Evolutionary conservation across 129 eudicot species (phyloP).

Genomic region (Scalesia atractyloides): DNA sequence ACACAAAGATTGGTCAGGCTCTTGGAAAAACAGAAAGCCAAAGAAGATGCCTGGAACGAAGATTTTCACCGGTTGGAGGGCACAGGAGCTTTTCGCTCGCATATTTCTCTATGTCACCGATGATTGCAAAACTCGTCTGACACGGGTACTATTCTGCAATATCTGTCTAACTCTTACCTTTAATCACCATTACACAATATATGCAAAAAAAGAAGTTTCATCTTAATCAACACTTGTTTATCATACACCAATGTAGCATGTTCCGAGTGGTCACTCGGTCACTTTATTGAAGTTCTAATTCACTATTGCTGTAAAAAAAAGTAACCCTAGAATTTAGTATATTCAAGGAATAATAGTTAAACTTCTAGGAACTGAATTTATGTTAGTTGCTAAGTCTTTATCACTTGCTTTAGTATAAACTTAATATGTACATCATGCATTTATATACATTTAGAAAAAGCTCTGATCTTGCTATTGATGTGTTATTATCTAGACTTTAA

Average conservation of each 20-base stretch:
- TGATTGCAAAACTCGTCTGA: not conserved
- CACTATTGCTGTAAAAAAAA: too few relatives aligned
- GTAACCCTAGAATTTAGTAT: too few relatives aligned
- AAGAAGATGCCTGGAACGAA: constrained; percentile 37
- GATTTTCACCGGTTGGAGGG: constrained; percentile 46
- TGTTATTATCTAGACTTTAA: not conserved
- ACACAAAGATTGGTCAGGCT: constrained; percentile 37
- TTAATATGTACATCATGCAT: not conserved
- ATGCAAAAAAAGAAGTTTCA: not conserved
- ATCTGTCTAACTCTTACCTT: not conserved
- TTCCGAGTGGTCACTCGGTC: not conserved
- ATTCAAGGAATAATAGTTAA: too few relatives aligned
- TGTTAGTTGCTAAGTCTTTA: not conserved
- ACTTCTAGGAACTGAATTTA: too few relatives aligned
- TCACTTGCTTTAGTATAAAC: not conserved
- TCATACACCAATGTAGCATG: not conserved
- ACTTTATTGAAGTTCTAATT: not conserved
- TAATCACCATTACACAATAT: not conserved
- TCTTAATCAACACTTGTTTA: too few relatives aligned
- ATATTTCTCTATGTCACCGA: not conserved
- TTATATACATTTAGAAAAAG: too few relatives aligned
- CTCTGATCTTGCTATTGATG: too few relatives aligned
- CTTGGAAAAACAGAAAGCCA: constrained; percentile 36
- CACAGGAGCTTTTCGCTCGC: constrained; percentile 42
- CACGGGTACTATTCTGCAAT: not conserved